A percentile compares a stretch with the other conserved stretches of the same genome.
phyloP scores from a whole-genome alignment of 148 eudicot genomes.

The Rheum nobile region DNA sequence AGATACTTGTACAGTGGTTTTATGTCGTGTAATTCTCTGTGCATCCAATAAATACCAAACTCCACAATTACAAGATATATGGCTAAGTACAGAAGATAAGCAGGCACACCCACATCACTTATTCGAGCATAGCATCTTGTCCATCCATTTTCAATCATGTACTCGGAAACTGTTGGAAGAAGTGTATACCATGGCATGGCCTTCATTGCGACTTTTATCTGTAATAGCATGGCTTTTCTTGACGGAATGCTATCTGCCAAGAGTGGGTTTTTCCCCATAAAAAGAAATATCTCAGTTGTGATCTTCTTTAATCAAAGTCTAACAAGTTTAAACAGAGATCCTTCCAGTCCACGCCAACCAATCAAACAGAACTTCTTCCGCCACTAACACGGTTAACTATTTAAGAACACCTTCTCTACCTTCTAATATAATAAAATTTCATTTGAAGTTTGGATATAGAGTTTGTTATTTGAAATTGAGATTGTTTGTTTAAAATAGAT shows the following conservation, averaged over 20 bases:
- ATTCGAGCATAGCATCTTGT: constrained; percentile 58
- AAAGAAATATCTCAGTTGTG: constrained; percentile 3
- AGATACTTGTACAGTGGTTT: constrained; percentile 83
- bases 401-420: no score
- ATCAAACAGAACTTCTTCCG: neutral
- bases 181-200: constrained; percentile 77
- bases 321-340: neutral
- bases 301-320: neutral
- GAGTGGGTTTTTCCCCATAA: neutral
- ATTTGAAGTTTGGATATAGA: no score
- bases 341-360: neutral
- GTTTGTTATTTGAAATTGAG: no score
- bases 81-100: constrained; percentile 27
- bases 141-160: constrained; percentile 64
- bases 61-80: constrained; percentile 62
- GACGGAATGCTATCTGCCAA: constrained; percentile 70
- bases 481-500: no score
- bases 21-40: constrained; percentile 72
- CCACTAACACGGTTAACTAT: no score
- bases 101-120: constrained; percentile 43
- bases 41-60: constrained; percentile 90
- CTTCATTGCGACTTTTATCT: constrained; percentile 78
- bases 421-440: no score
- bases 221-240: constrained; percentile 56
- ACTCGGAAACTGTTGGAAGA: constrained; percentile 59